Percentiles rank a stretch among this genome's conserved stretches.
Evolutionary conservation across 139 green algal genomes (phyloP).

Genomic region (Chlorella vulgaris): DNA sequence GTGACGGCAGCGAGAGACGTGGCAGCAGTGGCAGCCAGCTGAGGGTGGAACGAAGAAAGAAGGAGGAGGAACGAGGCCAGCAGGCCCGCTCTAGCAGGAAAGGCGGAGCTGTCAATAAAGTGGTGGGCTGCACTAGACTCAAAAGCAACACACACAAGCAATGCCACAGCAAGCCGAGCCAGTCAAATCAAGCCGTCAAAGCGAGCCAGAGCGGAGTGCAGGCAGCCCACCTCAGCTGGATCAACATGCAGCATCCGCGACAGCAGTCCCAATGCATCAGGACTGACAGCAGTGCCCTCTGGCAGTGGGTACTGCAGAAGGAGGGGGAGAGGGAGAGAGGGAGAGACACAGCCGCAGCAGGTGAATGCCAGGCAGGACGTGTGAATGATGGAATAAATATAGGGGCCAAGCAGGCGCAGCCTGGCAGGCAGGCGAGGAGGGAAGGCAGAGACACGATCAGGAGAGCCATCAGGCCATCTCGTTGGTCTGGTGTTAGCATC

Average conservation of each 20-base stretch:
- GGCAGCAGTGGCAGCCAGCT: too few relatives aligned
- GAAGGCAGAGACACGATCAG: background rate
- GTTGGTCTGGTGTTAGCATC: background rate
- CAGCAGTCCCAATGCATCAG: background rate
- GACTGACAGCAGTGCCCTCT: background rate
- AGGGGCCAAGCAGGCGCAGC: background rate
- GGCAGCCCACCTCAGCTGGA: constrained; percentile 47
- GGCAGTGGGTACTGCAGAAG: background rate
- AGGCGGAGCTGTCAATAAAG: too few relatives aligned
- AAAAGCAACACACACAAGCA: too few relatives aligned
- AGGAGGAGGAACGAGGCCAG: too few relatives aligned
- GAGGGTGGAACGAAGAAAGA: too few relatives aligned
- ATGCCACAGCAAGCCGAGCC: too few relatives aligned
- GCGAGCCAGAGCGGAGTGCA: too few relatives aligned
- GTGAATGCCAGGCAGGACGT: background rate
- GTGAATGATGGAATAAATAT: background rate
- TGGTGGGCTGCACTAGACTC: too few relatives aligned
- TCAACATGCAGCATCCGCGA: background rate
- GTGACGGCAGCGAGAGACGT: too few relatives aligned
- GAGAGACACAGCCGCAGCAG: background rate
- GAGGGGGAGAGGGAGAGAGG: background rate
- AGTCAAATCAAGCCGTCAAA: too few relatives aligned
- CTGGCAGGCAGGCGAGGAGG: background rate
- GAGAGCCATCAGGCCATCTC: background rate
- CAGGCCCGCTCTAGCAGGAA: too few relatives aligned